Evolutionary conservation across 495 filamentous ascomycete species (phyloP), one percentile per base, ranked within the genome.

Genomic region (Penicillium coffeae): DNA sequence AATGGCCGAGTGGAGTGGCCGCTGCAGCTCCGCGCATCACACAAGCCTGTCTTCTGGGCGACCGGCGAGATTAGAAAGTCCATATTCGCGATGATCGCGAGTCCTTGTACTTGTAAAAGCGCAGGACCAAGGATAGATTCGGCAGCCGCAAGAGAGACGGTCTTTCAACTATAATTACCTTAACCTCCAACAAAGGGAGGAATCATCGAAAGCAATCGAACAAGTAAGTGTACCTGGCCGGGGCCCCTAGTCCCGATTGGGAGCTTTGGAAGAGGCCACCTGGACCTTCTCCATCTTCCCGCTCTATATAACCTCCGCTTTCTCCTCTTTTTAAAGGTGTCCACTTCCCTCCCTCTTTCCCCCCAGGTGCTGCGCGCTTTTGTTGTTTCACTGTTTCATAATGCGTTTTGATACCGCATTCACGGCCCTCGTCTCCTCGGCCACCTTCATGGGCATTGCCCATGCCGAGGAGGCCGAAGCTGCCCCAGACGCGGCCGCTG

Each of bases 371-470:
- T 62, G 37, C 48, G 51, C 20, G 45, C 35, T 48, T 38, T 46
- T 18, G n/a, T 58, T 21, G 43, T 38, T 36, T 19, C n/a, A n/a
- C n/a, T n/a, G n/a, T 51, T 53, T 63, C 72, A 87, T 75, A 71
- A 92, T 88, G 86, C 85, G 89, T 72, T 81, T 89, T 72, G 80
- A 87, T 66, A 74, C 81, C 51, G 84, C 81, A 53, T 66, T 85
- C 58, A 79, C 86, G 43, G 78, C 78, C 52, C 71, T 84, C 57
- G 76, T 79, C 60, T 82, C 85, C 56, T 81, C 86, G 62, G 83
- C 85, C 52, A 81, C 84, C 56, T 70, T 93, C 48, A 70, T 91
- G 55, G 81, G 86, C 64, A 76, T 79, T 48, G 87, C 80, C 58
- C 78, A 79, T 63, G 89, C 88, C 52, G 86, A 91, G 64, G 88